Evolutionary conservation across 495 filamentous ascomycete genomes (phyloP).

Genomic region (Massariosphaeria phaeospora): DNA sequence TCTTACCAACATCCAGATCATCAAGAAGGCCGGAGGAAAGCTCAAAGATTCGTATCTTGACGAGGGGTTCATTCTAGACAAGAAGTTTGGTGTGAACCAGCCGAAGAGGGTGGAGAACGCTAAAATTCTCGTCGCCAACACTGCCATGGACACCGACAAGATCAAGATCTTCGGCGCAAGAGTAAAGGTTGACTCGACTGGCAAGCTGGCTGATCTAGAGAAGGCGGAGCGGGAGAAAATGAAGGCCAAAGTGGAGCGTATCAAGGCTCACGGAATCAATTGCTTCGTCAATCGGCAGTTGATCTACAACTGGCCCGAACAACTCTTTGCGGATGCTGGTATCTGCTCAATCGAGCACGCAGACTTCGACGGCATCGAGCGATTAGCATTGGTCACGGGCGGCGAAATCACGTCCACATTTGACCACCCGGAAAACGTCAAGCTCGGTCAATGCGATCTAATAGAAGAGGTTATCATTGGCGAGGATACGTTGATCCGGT

Average conservation of each 20-base stretch:
- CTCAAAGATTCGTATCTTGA: conserved; percentile 95
- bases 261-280: conserved; percentile 98
- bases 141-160: conserved; percentile 99
- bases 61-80: conserved; percentile 97
- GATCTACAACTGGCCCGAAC: conserved; percentile 99
- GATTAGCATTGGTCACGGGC: conserved; percentile 88
- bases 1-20: conserved; percentile 96
- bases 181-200: conserved; percentile 90
- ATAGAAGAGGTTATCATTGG: conserved; percentile 98
- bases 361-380: conserved; percentile 96
- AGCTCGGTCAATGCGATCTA: conserved; percentile 88
- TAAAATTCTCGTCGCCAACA: conserved; percentile 96
- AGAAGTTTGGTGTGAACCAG: conserved; percentile 98
- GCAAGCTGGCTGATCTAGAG: conserved; percentile 93
- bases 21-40: conserved; percentile 98
- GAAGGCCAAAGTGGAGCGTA: conserved; percentile 96
- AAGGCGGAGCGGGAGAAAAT: conserved; percentile 98
- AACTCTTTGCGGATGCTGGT: conserved; percentile 94
- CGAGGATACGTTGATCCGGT: conserved; percentile 93
- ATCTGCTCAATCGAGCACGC: conserved; percentile 99
- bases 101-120: conserved; percentile 95
- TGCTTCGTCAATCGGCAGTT: conserved; percentile 99
- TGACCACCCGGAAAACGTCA: conserved; percentile 94
- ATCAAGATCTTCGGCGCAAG: conserved; percentile 98
- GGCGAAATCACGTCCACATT: conserved; percentile 97